phyloP scores from a whole-genome alignment of 148 eudicot species.

The Silene conica region DNA sequence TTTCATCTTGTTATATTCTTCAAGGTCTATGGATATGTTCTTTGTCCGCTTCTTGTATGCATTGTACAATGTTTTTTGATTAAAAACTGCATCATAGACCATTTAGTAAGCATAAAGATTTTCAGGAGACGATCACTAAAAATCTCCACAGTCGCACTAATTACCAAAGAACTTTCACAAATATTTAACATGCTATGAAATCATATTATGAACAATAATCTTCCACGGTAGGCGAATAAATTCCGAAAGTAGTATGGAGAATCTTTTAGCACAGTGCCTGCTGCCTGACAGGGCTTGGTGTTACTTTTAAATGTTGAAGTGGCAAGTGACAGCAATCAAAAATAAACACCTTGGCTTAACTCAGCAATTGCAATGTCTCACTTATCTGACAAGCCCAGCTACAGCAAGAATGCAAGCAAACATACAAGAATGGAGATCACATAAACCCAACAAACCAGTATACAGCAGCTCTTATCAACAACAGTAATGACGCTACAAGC shows the following conservation, averaged over 20 bases:
- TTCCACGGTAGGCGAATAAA: not conserved
- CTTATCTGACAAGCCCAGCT: not conserved
- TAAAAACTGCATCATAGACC: slow-evolving; percentile 62
- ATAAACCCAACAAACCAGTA: not conserved
- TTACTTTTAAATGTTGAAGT: not conserved
- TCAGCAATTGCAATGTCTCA: not conserved
- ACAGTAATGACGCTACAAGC: not conserved
- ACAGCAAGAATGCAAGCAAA: not conserved
- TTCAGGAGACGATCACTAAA: not conserved
- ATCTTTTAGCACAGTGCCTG: too few relatives aligned
- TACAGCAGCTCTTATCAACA: not conserved
- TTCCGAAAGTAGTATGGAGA: too few relatives aligned
- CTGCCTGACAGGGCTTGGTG: not conserved
- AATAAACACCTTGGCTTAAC: not conserved
- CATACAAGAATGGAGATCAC: not conserved
- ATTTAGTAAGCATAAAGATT: not conserved
- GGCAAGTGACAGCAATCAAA: not conserved
- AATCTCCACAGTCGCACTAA: not conserved
- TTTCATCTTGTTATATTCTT: slow-evolving; percentile 78
- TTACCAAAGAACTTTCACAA: not conserved
- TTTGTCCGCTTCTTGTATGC: slow-evolving; percentile 95
- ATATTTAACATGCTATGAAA: not conserved
- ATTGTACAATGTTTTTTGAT: slow-evolving; percentile 73
- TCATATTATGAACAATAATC: not conserved
- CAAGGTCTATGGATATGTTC: slow-evolving; percentile 61